These are phyloP conservation scores for Hymenoscyphus fructigenus DNA, from an alignment of 2,329 filamentous ascomycete genomes.

Conservation along the genomic window DNA sequence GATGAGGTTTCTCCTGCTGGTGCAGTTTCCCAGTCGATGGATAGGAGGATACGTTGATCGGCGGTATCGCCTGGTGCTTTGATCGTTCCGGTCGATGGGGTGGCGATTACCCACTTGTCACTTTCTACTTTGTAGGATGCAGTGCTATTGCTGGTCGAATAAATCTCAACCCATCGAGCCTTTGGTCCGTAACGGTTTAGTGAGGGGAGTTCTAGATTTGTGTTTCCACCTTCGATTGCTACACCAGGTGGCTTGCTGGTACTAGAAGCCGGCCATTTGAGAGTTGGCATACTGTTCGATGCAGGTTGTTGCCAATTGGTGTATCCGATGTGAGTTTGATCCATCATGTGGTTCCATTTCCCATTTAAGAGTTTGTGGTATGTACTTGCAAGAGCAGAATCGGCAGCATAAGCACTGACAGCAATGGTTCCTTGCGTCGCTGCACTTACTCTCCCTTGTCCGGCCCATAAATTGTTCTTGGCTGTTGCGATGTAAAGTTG, in stretches of 20 bases:
- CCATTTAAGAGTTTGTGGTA: constrained; percentile 21
- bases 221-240: constrained; percentile 20
- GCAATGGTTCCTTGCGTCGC: constrained; percentile 11
- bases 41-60: constrained; percentile 20
- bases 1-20: constrained; percentile 13
- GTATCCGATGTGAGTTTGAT: constrained; percentile 23
- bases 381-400: constrained; percentile 15
- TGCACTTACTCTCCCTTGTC: constrained; percentile 18
- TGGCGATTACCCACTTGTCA: constrained; percentile 16
- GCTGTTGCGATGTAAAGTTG: constrained; percentile 18
- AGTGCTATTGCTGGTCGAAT: constrained; percentile 13
- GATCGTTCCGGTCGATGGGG: constrained; percentile 14
- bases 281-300: constrained; percentile 18
- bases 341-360: constrained; percentile 27
- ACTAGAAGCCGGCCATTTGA: constrained; percentile 11
- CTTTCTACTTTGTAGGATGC: constrained; percentile 15
- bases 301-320: constrained; percentile 20
- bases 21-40: constrained; percentile 15
- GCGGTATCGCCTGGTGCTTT: constrained; percentile 15
- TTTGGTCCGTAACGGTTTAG: constrained; percentile 15
- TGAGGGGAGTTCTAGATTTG: constrained; percentile 11
- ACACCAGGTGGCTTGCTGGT: constrained; percentile 12
- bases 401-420: constrained; percentile 15
- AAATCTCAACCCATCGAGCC: constrained; percentile 21
- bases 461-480: constrained; percentile 20